Percentiles rank a stretch among this genome's conserved stretches.
phyloP scores from a whole-genome alignment of 768 basidiomycete species.

The Tubosaeta brunneosetosa region DNA sequence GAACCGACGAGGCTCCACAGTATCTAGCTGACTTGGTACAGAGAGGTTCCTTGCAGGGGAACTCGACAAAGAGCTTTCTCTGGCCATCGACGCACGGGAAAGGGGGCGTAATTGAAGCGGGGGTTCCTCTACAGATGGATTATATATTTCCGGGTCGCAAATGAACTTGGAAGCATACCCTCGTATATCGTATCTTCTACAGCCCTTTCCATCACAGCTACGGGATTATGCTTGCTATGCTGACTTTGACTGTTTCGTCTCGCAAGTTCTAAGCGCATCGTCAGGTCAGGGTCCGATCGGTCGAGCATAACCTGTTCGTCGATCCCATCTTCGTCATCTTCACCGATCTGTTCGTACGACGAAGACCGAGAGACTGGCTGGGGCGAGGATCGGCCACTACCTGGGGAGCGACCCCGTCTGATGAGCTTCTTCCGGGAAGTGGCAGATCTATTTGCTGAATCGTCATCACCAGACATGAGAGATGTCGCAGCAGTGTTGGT shows the following conservation, averaged over 20 bases:
- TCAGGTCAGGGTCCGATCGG: conserved; percentile 71
- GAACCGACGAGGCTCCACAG: conserved; percentile 56
- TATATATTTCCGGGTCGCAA: conserved; percentile 5
- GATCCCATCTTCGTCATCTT: conserved; percentile 44
- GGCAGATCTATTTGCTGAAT: conserved; percentile 41
- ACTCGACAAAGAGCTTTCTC: conserved; percentile 39
- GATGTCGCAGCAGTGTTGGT: conserved; percentile 62
- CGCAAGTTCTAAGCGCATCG: conserved; percentile 75
- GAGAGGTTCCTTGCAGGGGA: conserved; percentile 32
- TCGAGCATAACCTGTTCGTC: conserved; percentile 43
- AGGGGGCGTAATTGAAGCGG: conserved; percentile 50
- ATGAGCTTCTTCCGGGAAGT: conserved; percentile 45
- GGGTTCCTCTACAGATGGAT: conserved; percentile 47
- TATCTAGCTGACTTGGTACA: conserved; percentile 38
- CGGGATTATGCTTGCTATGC: conserved; percentile 40
- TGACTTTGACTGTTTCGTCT: conserved; percentile 81
- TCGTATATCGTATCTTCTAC: conserved; percentile 73
- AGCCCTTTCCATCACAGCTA: conserved; percentile 41
- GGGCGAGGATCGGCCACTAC: conserved; percentile 32
- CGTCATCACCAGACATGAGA: conserved; percentile 58
- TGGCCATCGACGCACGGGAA: conserved; percentile 45
- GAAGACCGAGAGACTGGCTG: conserved; percentile 39
- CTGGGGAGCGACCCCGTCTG: conserved; percentile 45
- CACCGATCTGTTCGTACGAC: conserved; percentile 37
- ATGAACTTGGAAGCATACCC: conserved; percentile 40